Evolutionary conservation across 768 basidiomycete genomes (phyloP).

Genomic region (Porpolomopsis calyptriformis): DNA sequence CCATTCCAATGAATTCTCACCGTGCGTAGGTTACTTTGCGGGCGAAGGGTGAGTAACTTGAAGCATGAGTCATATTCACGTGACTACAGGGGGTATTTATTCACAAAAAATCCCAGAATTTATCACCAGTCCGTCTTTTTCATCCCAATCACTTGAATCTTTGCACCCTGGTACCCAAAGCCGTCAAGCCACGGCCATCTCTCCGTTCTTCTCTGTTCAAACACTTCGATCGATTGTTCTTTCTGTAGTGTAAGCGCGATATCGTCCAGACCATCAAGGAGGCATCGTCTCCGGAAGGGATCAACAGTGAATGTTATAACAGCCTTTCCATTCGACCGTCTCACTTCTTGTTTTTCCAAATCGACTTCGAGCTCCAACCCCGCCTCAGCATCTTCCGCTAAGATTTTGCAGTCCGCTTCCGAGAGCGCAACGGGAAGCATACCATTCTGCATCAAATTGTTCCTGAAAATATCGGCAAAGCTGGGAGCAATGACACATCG

Average conservation of each 20-base stretch:
- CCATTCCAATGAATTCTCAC: conserved; percentile 1
- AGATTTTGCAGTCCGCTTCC: conserved; percentile 56
- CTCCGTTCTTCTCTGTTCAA: conserved; percentile 69
- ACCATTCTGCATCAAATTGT: conserved; percentile 87
- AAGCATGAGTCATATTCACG: not conserved
- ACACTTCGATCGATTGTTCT: conserved; percentile 56
- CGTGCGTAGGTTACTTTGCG: too few relatives aligned
- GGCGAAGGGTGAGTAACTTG: not conserved
- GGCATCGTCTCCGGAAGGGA: conserved; percentile 83
- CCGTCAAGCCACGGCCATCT: conserved; percentile 97
- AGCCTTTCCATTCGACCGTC: conserved; percentile 60
- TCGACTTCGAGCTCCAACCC: conserved; percentile 76
- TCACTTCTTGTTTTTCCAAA: conserved; percentile 70
- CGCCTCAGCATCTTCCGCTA: conserved; percentile 68
- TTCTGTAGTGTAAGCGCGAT: conserved; percentile 90
- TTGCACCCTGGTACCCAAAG: conserved; percentile 76
- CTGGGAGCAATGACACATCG: conserved; percentile 79
- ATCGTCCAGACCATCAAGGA: conserved; percentile 94
- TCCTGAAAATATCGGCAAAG: conserved; percentile 86
- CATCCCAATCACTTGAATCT: conserved; percentile 46
- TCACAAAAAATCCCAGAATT: too few relatives aligned
- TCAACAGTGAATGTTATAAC: conserved; percentile 75
- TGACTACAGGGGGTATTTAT: too few relatives aligned
- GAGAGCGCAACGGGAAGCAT: conserved; percentile 74
- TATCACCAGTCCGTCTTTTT: conserved; percentile 69